Conservation (phyloP, 2,329 filamentous ascomycete genomes). For the Aspergillus sp. region DNA sequence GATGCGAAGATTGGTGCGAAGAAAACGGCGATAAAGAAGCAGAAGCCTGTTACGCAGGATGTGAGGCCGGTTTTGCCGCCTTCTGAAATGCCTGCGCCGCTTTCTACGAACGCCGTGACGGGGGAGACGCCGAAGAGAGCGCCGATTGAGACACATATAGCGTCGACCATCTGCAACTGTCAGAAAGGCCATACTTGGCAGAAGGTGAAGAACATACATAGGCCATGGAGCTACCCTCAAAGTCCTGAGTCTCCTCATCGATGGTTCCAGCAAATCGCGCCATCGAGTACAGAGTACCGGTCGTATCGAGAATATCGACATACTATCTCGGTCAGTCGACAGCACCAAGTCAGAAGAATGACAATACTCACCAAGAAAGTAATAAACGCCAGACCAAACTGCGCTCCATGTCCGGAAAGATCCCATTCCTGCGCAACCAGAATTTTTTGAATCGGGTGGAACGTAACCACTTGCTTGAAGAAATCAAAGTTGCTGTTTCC, state of each 20-base stretch:
- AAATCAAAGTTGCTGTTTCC: constrained; percentile 72
- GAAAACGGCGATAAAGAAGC: constrained; percentile 82
- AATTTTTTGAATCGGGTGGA: constrained; percentile 66
- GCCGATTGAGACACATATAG: constrained; percentile 71
- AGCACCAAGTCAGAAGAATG: background rate
- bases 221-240: constrained; percentile 75
- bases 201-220: constrained; percentile 46
- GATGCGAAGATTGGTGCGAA: constrained; percentile 87
- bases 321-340: constrained; percentile 41
- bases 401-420: constrained; percentile 59
- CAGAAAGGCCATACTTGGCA: background rate
- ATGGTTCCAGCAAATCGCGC: constrained; percentile 74
- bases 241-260: constrained; percentile 76
- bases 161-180: constrained; percentile 58
- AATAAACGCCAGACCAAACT: constrained; percentile 77
- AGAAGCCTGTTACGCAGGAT: constrained; percentile 67
- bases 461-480: constrained; percentile 80
- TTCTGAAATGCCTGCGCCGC: constrained; percentile 83
- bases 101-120: constrained; percentile 81
- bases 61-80: constrained; percentile 82
- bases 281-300: constrained; percentile 84
- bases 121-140: constrained; percentile 70
- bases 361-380: constrained; percentile 58
- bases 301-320: constrained; percentile 82
- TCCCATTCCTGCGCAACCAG: constrained; percentile 70